phyloP scores from a whole-genome alignment of 768 basidiomycete genomes.

The Udeniomyces megalosporus region DNA sequence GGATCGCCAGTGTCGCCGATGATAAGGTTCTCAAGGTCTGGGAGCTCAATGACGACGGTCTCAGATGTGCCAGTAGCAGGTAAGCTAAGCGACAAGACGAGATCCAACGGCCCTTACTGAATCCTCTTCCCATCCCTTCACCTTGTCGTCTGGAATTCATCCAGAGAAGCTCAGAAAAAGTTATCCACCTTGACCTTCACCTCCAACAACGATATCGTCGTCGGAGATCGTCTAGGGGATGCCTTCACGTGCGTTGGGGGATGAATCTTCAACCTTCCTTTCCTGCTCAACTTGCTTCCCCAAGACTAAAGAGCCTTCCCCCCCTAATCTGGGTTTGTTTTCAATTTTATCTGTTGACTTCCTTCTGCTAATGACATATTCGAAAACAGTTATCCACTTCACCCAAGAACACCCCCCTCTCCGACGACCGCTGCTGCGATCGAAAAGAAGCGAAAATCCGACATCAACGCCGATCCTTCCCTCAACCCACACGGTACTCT shows the following conservation, averaged over 20 bases:
- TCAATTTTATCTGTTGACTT: background rate
- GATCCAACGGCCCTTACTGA: background rate
- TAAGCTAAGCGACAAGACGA: slow-evolving; percentile 25
- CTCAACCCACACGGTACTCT: slow-evolving; percentile 28
- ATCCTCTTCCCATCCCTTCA: background rate
- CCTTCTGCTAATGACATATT: background rate
- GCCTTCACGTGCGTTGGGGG: slow-evolving; percentile 62
- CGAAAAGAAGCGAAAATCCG: slow-evolving; percentile 17
- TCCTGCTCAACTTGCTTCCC: background rate
- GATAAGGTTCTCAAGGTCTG: slow-evolving; percentile 71
- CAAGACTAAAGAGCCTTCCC: background rate
- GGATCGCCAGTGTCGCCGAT: slow-evolving; percentile 49
- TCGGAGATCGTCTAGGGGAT: slow-evolving; percentile 91
- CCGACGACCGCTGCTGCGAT: slow-evolving; percentile 20
- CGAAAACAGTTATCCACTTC: slow-evolving; percentile 47
- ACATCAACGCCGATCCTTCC: slow-evolving; percentile 23
- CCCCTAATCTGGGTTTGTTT: too few species aligned
- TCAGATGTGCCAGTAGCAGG: slow-evolving; percentile 49
- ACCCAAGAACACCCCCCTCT: slow-evolving; percentile 19
- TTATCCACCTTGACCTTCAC: slow-evolving; percentile 56
- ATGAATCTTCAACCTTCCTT: too few species aligned
- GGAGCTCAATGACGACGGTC: slow-evolving; percentile 36
- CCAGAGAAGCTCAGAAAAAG: slow-evolving; percentile 67
- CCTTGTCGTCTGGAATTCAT: background rate
- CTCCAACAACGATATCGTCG: slow-evolving; percentile 48